Evolutionary conservation across 176 grass and related monocot species (phyloP).

Genomic region (Areca catechu): DNA sequence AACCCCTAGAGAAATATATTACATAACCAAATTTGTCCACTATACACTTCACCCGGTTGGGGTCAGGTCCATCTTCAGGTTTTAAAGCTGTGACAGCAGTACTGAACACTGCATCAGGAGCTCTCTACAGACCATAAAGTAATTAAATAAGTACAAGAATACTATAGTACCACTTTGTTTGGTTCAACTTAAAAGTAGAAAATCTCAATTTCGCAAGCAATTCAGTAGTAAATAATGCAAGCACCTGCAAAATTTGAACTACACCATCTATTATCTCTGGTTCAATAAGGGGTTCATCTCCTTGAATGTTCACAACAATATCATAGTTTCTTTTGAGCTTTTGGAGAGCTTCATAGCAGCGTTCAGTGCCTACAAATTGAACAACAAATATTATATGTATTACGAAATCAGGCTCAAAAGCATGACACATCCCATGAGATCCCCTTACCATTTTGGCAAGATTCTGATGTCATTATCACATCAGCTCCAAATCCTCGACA

Average conservation of each 20-base stretch:
- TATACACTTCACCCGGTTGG: conserved; percentile 91
- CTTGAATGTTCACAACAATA: conserved; percentile 98
- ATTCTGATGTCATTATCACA: conserved; percentile 91
- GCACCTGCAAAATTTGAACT: conserved; percentile 81
- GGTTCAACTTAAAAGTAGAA: no score
- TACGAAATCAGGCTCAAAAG: conserved; percentile 2
- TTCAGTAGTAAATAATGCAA: conserved; percentile 12
- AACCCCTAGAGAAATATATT: conserved; percentile 95
- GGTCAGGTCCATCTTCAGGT: conserved; percentile 72
- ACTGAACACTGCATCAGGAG: conserved; percentile 97
- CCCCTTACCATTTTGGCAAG: conserved; percentile 68
- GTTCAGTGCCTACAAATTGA: conserved; percentile 58
- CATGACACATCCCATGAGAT: background rate
- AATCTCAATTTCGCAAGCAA: background rate
- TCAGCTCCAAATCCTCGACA: conserved; percentile 96
- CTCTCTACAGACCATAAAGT: conserved; percentile 18
- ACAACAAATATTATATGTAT: conserved; percentile 2
- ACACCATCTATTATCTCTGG: conserved; percentile 99
- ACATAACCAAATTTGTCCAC: conserved; percentile 84
- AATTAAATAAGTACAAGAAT: no score
- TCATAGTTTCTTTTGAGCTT: conserved; percentile 74
- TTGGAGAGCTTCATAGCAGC: conserved; percentile 73
- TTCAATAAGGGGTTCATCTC: conserved; percentile 94
- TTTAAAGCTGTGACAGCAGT: conserved; percentile 82
- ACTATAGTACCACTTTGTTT: no score